phyloP scores from a whole-genome alignment of 2,329 filamentous ascomycete species.

The Pyrenophora seminiperda region DNA sequence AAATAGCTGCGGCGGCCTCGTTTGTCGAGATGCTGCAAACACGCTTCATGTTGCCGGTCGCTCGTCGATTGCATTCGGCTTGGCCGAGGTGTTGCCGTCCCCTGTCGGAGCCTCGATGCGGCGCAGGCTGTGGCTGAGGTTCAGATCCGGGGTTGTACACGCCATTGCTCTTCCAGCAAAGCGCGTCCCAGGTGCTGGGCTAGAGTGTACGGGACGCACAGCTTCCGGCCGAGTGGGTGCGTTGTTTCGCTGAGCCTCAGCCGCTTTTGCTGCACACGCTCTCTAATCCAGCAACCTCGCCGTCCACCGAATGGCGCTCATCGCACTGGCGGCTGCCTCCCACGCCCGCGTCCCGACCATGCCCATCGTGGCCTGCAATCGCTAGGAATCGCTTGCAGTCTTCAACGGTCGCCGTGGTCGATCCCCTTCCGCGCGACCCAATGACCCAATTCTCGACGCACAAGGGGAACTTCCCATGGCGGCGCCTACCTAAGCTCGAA shows the following conservation, averaged over 20 bases:
- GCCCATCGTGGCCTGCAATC: constrained; percentile 18
- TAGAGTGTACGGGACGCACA: constrained; percentile 27
- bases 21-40: no score
- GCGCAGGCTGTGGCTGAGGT: constrained; percentile 22
- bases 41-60: no score
- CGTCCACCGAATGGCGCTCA: constrained; percentile 24
- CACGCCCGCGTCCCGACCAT: no score
- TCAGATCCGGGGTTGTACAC: constrained; percentile 19
- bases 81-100: constrained; percentile 16
- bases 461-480: neutral
- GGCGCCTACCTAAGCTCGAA: no score
- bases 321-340: constrained; percentile 13
- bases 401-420: constrained; percentile 33
- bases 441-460: constrained; percentile 5
- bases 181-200: constrained; percentile 13
- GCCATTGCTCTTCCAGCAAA: neutral
- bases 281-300: constrained; percentile 33
- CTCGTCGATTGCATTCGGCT: constrained; percentile 5
- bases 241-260: constrained; percentile 24
- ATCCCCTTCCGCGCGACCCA: constrained; percentile 23
- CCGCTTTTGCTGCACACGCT: constrained; percentile 16
- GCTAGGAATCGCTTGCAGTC: constrained; percentile 22
- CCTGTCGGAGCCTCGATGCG: constrained; percentile 18
- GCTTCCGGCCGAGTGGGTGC: constrained; percentile 22
- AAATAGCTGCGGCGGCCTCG: neutral